phyloP scores from a whole-genome alignment of 352 stramenopile genomes.

The Phytophthora chlamydospora region DNA sequence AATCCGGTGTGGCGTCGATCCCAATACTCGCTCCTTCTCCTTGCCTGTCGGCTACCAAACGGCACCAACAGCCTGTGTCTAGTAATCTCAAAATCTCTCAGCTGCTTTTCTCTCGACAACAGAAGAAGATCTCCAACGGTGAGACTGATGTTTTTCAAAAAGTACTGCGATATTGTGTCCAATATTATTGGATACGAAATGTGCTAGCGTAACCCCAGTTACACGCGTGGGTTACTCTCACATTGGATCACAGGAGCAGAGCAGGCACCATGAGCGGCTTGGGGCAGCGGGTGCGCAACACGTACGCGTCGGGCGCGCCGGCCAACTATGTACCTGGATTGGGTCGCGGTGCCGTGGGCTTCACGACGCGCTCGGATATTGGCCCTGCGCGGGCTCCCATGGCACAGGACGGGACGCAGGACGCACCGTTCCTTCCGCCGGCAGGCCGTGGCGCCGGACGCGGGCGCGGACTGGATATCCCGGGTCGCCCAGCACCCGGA shows the following conservation, averaged over 20 bases:
- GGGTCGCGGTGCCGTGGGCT: constrained; percentile 95
- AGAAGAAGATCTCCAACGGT: no score
- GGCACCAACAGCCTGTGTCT: no score
- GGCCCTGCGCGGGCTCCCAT: constrained; percentile 85
- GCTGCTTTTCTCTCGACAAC: no score
- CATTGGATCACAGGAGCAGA: neutral
- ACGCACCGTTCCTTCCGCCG: constrained; percentile 76
- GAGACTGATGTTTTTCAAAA: no score
- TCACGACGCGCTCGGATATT: constrained; percentile 98
- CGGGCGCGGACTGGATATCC: constrained; percentile 44
- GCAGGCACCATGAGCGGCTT: constrained; percentile 66
- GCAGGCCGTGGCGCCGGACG: constrained; percentile 68
- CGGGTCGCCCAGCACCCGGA: constrained; percentile 16
- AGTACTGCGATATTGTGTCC: no score
- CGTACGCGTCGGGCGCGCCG: constrained; percentile 89
- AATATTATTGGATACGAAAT: no score
- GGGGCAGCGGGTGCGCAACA: constrained; percentile 74
- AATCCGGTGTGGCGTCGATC: no score
- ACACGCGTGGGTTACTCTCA: neutral
- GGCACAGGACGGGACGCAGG: constrained; percentile 63
- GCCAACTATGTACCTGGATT: constrained; percentile 97
- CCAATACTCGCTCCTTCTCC: no score
- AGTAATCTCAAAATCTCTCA: no score
- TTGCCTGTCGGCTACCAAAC: no score
- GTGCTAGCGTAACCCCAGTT: no score